Evolutionary conservation across 2,329 filamentous ascomycete species (phyloP).

Genomic region (Tolypocladium cylindrosporum): DNA sequence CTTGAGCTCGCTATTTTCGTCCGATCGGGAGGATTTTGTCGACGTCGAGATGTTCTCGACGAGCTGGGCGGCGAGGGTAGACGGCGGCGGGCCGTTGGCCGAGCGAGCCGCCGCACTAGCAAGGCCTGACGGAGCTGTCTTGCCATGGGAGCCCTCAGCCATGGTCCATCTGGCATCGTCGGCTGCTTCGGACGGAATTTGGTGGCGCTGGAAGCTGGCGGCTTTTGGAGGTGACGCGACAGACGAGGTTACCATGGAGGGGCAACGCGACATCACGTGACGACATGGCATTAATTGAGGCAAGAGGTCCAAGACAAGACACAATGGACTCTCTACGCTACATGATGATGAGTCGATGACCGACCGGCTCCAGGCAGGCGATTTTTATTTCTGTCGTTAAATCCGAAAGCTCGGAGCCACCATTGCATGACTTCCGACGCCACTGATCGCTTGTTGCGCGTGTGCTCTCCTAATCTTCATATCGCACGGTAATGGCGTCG

Average conservation of each 20-base stretch:
- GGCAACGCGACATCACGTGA: constrained; percentile 13
- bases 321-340: neutral
- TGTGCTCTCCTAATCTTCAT: constrained; percentile 12
- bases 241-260: neutral
- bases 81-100: constrained; percentile 45
- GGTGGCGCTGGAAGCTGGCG: neutral
- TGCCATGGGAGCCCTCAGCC: constrained; percentile 13
- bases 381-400: neutral
- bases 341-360: neutral
- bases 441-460: neutral
- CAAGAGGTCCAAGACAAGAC: neutral
- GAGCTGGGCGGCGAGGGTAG: constrained; percentile 79
- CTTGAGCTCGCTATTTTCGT: constrained; percentile 65
- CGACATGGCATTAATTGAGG: neutral
- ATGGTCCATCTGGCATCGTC: constrained; percentile 18
- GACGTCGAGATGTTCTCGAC: constrained; percentile 68
- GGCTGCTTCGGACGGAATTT: neutral
- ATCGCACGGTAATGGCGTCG: constrained; percentile 24
- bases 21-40: constrained; percentile 48
- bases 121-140: constrained; percentile 7
- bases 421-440: neutral
- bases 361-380: neutral
- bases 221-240: constrained; percentile 7
- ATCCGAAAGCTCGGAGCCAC: neutral
- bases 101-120: constrained; percentile 7